Evolutionary conservation across 2,329 filamentous ascomycete genomes (phyloP).

Genomic region (Exophiala aquamarina): DNA sequence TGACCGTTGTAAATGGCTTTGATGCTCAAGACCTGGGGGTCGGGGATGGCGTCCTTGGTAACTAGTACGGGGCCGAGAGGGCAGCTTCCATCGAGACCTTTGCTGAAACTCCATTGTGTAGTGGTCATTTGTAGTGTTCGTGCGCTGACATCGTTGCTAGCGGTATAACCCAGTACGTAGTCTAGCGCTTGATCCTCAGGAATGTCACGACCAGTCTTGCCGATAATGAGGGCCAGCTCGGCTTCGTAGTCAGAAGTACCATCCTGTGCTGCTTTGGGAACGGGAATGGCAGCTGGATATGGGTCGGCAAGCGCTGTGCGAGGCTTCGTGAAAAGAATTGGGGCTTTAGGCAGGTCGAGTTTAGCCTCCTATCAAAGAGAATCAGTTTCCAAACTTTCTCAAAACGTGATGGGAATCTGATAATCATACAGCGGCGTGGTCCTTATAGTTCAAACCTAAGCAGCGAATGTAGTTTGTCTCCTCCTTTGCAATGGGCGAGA

Average conservation of each 20-base stretch:
- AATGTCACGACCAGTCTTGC: constrained; percentile 39
- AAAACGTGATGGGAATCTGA: too few species aligned
- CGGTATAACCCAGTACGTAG: constrained; percentile 43
- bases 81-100: constrained; percentile 43
- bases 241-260: constrained; percentile 43
- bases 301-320: constrained; percentile 37
- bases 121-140: constrained; percentile 39
- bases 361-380: constrained; percentile 33
- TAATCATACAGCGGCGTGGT: constrained; percentile 36
- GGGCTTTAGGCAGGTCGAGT: constrained; percentile 37
- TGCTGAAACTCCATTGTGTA: constrained; percentile 41
- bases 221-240: constrained; percentile 41
- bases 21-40: constrained; percentile 43
- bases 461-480: constrained; percentile 41
- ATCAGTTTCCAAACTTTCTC: too few species aligned
- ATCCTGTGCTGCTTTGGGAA: constrained; percentile 38
- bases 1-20: constrained; percentile 29
- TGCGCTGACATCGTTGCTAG: constrained; percentile 42
- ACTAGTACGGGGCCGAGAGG: constrained; percentile 35
- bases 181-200: constrained; percentile 37
- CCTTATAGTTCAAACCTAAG: constrained; percentile 47
- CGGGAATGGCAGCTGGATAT: constrained; percentile 30
- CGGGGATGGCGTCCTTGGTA: constrained; percentile 33
- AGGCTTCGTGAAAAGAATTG: constrained; percentile 42
- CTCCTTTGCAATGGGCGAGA: constrained; percentile 23